Conservation (phyloP, 2,329 filamentous ascomycete species). For the Epichloe sylvatica region DNA sequence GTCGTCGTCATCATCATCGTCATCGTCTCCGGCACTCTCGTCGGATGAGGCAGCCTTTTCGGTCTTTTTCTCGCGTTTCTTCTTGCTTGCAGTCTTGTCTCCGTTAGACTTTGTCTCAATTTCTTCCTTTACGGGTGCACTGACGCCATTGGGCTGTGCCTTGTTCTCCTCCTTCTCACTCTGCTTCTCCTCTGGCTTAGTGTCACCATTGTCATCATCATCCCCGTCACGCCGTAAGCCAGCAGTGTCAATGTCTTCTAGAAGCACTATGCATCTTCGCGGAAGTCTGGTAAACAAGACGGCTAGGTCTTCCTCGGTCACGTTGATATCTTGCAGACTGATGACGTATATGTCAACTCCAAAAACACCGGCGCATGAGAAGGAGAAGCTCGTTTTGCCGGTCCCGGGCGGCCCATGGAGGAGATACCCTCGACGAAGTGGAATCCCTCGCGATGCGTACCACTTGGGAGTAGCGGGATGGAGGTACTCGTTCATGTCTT, state of each 20-base stretch:
- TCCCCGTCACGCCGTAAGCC: slow-evolving; percentile 28
- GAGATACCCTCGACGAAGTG: slow-evolving; percentile 62
- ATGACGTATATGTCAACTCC: slow-evolving; percentile 54
- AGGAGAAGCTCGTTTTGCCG: slow-evolving; percentile 56
- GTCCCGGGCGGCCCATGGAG: slow-evolving; percentile 65
- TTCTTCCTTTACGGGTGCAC: slow-evolving; percentile 23
- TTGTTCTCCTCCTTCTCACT: slow-evolving; percentile 10
- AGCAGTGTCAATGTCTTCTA: slow-evolving; percentile 58
- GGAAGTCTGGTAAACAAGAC: slow-evolving; percentile 47
- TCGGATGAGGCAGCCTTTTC: slow-evolving; percentile 9
- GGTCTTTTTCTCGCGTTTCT: slow-evolving; percentile 16
- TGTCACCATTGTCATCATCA: slow-evolving; percentile 14
- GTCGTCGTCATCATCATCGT: slow-evolving; percentile 6
- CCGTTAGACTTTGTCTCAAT: slow-evolving; percentile 16
- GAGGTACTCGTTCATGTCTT: slow-evolving; percentile 66
- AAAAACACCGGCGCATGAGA: slow-evolving; percentile 52
- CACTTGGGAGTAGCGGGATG: slow-evolving; percentile 55
- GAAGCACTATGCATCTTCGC: slow-evolving; percentile 47
- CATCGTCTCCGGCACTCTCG: neutral
- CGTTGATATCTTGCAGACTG: slow-evolving; percentile 36
- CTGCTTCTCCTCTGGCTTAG: slow-evolving; percentile 4
- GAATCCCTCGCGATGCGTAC: slow-evolving; percentile 65
- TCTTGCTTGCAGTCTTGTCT: slow-evolving; percentile 7
- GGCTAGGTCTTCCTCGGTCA: slow-evolving; percentile 49
- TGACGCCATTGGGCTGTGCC: slow-evolving; percentile 15